Conservation (phyloP, 805 yeast genomes). For the Barnettozyma salicaria region DNA sequence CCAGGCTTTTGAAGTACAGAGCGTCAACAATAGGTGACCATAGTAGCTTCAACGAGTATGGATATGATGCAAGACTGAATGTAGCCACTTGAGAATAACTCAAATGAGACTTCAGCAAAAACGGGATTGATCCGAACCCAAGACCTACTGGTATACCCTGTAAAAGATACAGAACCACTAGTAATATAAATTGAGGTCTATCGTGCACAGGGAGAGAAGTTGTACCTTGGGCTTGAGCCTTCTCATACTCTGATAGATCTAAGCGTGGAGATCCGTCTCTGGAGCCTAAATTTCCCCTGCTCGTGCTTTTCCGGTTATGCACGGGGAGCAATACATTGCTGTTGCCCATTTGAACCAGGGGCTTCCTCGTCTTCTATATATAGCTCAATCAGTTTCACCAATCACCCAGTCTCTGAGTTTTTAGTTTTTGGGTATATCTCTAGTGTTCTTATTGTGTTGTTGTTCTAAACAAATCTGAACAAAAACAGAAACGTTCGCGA, state of each 20-base stretch:
- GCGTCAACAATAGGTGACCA: conserved; percentile 98
- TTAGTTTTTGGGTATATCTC: too few species aligned
- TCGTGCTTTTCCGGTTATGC: conserved; percentile 8
- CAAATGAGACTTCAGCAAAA: conserved; percentile 73
- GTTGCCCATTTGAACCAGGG: too few species aligned
- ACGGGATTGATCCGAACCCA: conserved; percentile 93
- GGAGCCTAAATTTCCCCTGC: conserved; percentile 2
- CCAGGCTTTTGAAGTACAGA: conserved; percentile 55
- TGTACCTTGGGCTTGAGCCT: conserved; percentile 2
- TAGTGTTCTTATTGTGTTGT: too few species aligned
- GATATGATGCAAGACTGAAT: conserved; percentile 89
- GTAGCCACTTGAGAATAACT: conserved; percentile 87
- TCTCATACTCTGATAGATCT: conserved; percentile 2
- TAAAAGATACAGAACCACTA: conserved; percentile 69
- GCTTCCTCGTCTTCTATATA: too few species aligned
- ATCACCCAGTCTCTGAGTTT: too few species aligned
- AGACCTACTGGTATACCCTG: conserved; percentile 98
- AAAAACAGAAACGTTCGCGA: neutral
- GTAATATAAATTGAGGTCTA: conserved; percentile 64
- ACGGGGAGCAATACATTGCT: conserved; percentile 12
- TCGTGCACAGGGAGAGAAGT: conserved; percentile 39
- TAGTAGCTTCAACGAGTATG: conserved; percentile 82
- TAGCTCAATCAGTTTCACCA: too few species aligned
- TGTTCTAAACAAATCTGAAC: too few species aligned
- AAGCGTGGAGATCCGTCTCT: conserved; percentile 1